Base-by-base conservation (phyloP, 345 rosid species). In the Linum usitatissimum region DNA sequence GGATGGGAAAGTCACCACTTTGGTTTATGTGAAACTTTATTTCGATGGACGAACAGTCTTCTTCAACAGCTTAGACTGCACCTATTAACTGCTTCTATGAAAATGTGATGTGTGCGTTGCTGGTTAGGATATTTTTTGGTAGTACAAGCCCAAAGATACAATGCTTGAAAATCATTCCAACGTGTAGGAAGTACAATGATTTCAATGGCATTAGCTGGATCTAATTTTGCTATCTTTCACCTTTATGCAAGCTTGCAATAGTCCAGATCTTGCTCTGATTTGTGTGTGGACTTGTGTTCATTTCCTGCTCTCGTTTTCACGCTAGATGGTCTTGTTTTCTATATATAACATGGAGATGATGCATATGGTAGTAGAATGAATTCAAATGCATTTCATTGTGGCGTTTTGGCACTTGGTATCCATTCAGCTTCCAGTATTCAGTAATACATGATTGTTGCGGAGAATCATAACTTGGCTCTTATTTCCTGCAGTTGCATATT, bases 401-500 rank as follows among this genome's bases (percentile, higher is more conserved):
- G 13, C n/a, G 51, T 34, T 34, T 34, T 34, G 38, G 38, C 38
- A 34, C 38, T 34, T 34, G 38, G 38, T 4, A 31, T 31, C 4
- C 6, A 8, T 34, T 15, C 6, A 13, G 31, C 3, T 64, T 21
- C 12, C 31, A 15, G 48, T 15, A 18, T 18, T 53, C 15, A 38
- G 28, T 28, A 39, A 17, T 3, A 23, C 2, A 9, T 51, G 4
- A n/a, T 34, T 13, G 19, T 3, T 18, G 62, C 39, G 53, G 40
- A 30, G 63, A 20, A 63, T 28, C 53, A 57, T 56, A 48, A 55
- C 21, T 60, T 67, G 42, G 57, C 31, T 49, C 34, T 28, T 55
- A 30, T 23, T 58, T 48, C 48, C 18, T 73, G 68, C 76, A 73
- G 76, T 73, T 73, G 76, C 64, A 57, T 73, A 64, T 17, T 64